phyloP scores from a whole-genome alignment of 305 asterid genomes.

The Withania somnifera region DNA sequence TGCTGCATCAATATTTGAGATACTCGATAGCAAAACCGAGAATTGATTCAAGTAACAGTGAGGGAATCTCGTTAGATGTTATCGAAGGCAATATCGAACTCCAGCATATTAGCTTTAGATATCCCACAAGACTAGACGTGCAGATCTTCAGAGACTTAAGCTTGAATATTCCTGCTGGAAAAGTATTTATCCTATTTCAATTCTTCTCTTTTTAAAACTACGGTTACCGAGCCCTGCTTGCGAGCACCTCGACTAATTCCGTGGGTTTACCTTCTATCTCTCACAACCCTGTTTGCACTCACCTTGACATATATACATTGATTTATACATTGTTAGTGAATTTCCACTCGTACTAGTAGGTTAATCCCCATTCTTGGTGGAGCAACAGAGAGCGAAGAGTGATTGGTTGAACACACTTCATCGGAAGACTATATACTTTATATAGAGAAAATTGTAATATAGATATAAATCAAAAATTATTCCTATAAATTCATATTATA shows the following conservation, averaged over 20 bases:
- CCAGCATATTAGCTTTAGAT: conserved; percentile 37
- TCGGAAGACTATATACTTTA: no score
- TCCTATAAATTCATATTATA: neutral
- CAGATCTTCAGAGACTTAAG: conserved; percentile 36
- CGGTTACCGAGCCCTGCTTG: neutral
- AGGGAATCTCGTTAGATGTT: conserved; percentile 20
- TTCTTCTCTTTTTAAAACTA: neutral
- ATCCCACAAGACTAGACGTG: conserved; percentile 44
- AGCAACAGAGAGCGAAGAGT: neutral
- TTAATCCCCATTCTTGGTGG: neutral
- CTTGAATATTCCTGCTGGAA: conserved; percentile 36
- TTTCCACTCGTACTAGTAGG: neutral
- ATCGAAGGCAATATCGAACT: conserved; percentile 40
- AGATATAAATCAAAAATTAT: no score
- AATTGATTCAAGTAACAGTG: conserved; percentile 34
- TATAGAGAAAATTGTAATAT: no score
- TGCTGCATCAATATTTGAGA: conserved; percentile 37
- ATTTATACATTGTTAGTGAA: neutral
- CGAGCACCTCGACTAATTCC: neutral
- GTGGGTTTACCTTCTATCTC: neutral
- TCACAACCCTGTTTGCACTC: neutral
- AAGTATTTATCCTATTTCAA: conserved; percentile 26
- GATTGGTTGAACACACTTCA: neutral
- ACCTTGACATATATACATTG: neutral
- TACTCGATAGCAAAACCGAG: conserved; percentile 35